These are phyloP conservation scores for Hansenula lynferdii DNA, from an alignment of 1,139 yeast species.

Conservation along the genomic window DNA sequence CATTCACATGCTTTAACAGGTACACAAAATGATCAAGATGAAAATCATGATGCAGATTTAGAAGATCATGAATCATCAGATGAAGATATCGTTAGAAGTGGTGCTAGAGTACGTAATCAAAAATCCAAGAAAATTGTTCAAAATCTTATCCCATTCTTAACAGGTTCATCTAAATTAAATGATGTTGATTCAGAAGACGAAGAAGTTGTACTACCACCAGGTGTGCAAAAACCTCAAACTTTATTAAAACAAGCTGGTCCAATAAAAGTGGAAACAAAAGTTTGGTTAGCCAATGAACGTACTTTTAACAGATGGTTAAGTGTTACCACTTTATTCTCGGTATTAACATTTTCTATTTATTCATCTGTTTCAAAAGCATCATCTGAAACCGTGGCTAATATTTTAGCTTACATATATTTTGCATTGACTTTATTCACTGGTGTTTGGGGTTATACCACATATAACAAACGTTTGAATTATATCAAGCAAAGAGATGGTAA, in stretches of 20 bases:
- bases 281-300: slow-evolving; percentile 97
- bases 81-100: slow-evolving; percentile 21
- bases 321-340: slow-evolving; percentile 83
- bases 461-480: slow-evolving; percentile 62
- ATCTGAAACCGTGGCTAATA: slow-evolving; percentile 48
- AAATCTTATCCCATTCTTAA: slow-evolving; percentile 23
- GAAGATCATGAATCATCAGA: slow-evolving; percentile 41
- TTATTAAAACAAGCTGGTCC: slow-evolving; percentile 89
- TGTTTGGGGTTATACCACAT: slow-evolving; percentile 83
- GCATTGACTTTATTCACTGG: slow-evolving; percentile 77
- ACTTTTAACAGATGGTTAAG: slow-evolving; percentile 95
- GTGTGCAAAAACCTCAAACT: slow-evolving; percentile 76
- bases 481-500: slow-evolving; percentile 79
- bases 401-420: slow-evolving; percentile 77
- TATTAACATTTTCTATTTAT: slow-evolving; percentile 81
- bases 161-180: slow-evolving; percentile 30
- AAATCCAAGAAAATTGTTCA: slow-evolving; percentile 14
- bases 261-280: slow-evolving; percentile 91
- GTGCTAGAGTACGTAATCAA: slow-evolving; percentile 5
- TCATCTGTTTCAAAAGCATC: slow-evolving; percentile 67
- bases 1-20: not conserved
- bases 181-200: slow-evolving; percentile 87
- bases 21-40: slow-evolving; percentile 3
- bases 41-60: slow-evolving; percentile 32
- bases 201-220: slow-evolving; percentile 82